A percentile compares a stretch with the other conserved stretches of the same genome.
These are phyloP conservation scores for Serpula lacrymans DNA, from an alignment of 768 basidiomycete species.

Conservation along the genomic window DNA sequence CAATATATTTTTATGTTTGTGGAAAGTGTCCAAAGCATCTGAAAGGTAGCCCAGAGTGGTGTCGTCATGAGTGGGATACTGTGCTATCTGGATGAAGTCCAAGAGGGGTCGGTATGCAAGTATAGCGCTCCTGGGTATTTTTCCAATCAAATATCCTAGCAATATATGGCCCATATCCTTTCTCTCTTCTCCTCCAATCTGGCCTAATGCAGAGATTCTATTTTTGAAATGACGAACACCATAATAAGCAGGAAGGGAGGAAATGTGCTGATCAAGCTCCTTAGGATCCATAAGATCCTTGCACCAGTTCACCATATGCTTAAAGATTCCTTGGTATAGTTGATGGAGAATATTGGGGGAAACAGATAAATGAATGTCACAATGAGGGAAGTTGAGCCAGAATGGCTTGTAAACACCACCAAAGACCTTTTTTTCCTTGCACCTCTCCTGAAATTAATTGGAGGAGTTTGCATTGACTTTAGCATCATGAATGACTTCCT, in stretches of 20 bases:
- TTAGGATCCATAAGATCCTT: conserved; percentile 10
- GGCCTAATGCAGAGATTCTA: conserved; percentile 4
- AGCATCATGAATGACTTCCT: no score
- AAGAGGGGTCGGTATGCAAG: conserved; percentile 8
- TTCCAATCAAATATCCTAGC: conserved; percentile 2
- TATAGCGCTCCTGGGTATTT: not conserved
- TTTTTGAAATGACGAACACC: conserved; percentile 7
- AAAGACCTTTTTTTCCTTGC: no score
- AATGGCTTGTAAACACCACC: conserved; percentile 25
- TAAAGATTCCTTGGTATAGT: conserved; percentile 44
- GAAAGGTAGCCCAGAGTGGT: no score
- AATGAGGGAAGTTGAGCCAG: conserved; percentile 36
- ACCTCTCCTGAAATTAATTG: no score
- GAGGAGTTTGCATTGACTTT: no score
- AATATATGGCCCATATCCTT: conserved; percentile 12
- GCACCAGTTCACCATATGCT: conserved; percentile 30
- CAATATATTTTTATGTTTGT: no score
- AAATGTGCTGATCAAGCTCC: conserved; percentile 37
- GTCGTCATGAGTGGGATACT: no score
- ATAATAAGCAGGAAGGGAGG: conserved; percentile 7
- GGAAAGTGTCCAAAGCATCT: no score
- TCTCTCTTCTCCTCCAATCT: conserved; percentile 6
- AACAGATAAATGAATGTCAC: conserved; percentile 36
- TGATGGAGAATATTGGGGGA: conserved; percentile 44
- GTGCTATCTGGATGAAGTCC: no score